These are phyloP conservation scores for Nemania sp. DNA, from an alignment of 2,329 filamentous ascomycete genomes.

Conservation along the genomic window DNA sequence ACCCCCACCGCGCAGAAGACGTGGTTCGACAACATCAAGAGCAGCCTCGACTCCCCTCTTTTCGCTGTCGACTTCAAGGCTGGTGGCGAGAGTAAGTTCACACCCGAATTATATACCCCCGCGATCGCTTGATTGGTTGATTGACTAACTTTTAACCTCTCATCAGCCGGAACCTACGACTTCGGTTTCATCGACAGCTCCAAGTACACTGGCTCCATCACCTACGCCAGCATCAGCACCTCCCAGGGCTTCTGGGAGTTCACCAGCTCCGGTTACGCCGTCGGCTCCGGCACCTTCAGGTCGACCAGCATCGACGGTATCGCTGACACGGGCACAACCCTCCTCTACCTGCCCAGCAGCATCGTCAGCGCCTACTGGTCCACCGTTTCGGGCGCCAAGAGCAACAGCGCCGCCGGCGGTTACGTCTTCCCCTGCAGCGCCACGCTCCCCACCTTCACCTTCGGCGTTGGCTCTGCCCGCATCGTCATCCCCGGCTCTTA, in stretches of 20 bases:
- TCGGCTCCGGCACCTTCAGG: constrained; percentile 44
- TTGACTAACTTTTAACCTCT: constrained; percentile 8
- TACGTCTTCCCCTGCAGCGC: constrained; percentile 65
- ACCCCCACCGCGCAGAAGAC: constrained; percentile 40
- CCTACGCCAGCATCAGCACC: constrained; percentile 48
- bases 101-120: not conserved
- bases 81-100: constrained; percentile 38
- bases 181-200: constrained; percentile 52
- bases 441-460: constrained; percentile 62
- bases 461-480: constrained; percentile 61
- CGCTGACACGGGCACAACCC: constrained; percentile 70
- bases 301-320: constrained; percentile 57
- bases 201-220: constrained; percentile 47
- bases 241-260: constrained; percentile 53
- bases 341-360: constrained; percentile 58
- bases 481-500: constrained; percentile 63
- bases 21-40: constrained; percentile 47
- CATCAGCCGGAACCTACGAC: constrained; percentile 51
- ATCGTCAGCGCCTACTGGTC: constrained; percentile 65
- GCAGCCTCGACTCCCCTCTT: constrained; percentile 41
- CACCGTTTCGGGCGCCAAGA: constrained; percentile 58
- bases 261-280: constrained; percentile 45
- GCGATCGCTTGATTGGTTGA: not conserved
- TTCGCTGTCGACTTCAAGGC: constrained; percentile 48
- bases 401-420: constrained; percentile 56